Percentiles rank a stretch among this genome's conserved stretches.
Conservation (phyloP, 2,329 filamentous ascomycete species). For the Fusarium kyushuense region DNA sequence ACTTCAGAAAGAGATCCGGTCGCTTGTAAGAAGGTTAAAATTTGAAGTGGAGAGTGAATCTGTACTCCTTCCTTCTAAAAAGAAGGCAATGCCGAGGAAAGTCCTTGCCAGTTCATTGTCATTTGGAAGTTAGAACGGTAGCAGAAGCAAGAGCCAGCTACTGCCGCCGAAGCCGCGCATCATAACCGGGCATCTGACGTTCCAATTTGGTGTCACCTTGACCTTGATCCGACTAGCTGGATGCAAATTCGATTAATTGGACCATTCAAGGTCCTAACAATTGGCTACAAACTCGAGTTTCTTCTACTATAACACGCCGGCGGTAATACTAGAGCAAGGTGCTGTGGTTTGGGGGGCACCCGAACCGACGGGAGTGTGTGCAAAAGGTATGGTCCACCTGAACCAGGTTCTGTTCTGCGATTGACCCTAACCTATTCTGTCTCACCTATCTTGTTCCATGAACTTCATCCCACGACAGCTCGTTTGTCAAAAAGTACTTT, state of each 20-base stretch:
- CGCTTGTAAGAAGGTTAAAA: conserved; percentile 7
- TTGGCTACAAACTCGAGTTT: conserved; percentile 23
- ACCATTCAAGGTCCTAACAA: conserved; percentile 24
- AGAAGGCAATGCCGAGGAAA: conserved; percentile 35
- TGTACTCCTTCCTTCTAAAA: neutral
- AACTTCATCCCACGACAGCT: conserved; percentile 22
- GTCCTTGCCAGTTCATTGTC: conserved; percentile 13
- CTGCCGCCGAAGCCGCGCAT: conserved; percentile 46
- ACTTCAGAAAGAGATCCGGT: conserved; percentile 4
- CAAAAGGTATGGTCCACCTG: conserved; percentile 16
- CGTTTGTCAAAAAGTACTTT: conserved; percentile 2
- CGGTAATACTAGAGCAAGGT: neutral
- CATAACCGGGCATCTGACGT: conserved; percentile 8
- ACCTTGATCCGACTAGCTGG: conserved; percentile 25
- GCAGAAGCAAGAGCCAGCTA: conserved; percentile 15
- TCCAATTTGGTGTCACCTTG: conserved; percentile 8
- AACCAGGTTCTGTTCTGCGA: conserved; percentile 34
- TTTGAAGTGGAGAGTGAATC: conserved; percentile 3
- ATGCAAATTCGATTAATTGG: conserved; percentile 26
- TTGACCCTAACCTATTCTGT: conserved; percentile 45
- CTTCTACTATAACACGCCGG: neutral
- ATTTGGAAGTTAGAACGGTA: conserved; percentile 7
- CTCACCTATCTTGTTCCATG: conserved; percentile 41
- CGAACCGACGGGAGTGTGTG: conserved; percentile 11
- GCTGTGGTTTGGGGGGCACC: conserved; percentile 23